A percentile compares a stretch with the other conserved stretches of the same genome.
Evolutionary conservation across 768 basidiomycete species (phyloP).

Genomic region (Serendipita indica): DNA sequence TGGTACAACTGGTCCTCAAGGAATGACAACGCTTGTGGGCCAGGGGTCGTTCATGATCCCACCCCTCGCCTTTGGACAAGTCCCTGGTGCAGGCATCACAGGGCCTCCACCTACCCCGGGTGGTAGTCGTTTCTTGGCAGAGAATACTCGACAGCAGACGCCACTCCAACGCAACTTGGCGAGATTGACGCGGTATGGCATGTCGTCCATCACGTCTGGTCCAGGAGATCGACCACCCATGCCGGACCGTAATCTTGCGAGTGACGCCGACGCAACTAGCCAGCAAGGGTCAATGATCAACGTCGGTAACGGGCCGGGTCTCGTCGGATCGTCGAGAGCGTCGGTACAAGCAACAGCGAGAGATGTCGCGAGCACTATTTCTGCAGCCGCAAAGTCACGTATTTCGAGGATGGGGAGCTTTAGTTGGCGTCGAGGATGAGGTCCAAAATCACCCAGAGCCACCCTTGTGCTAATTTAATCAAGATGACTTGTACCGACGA

Average conservation of each 20-base stretch:
- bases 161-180: conserved; percentile 69
- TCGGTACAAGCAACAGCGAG: conserved; percentile 4
- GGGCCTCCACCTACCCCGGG: conserved; percentile 12
- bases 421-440: conserved; percentile 3
- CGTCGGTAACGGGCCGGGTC: neutral
- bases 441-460: no score
- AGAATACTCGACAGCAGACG: conserved; percentile 38
- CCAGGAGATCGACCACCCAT: conserved; percentile 37
- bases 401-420: conserved; percentile 8
- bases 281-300: conserved; percentile 8
- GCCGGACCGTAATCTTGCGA: neutral
- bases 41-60: conserved; percentile 30
- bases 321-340: neutral
- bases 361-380: conserved; percentile 7
- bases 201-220: conserved; percentile 66
- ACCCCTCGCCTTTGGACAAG: conserved; percentile 37
- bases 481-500: no score
- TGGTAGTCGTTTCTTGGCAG: conserved; percentile 11
- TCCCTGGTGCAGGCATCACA: conserved; percentile 12
- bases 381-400: conserved; percentile 1
- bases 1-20: conserved; percentile 14
- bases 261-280: conserved; percentile 4
- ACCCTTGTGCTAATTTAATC: no score
- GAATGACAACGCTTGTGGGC: conserved; percentile 8
- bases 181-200: conserved; percentile 67